Evolutionary conservation across 2,329 filamentous ascomycete species (phyloP), one percentile per base, ranked within the genome.

Genomic region (Aspergillus sp.): DNA sequence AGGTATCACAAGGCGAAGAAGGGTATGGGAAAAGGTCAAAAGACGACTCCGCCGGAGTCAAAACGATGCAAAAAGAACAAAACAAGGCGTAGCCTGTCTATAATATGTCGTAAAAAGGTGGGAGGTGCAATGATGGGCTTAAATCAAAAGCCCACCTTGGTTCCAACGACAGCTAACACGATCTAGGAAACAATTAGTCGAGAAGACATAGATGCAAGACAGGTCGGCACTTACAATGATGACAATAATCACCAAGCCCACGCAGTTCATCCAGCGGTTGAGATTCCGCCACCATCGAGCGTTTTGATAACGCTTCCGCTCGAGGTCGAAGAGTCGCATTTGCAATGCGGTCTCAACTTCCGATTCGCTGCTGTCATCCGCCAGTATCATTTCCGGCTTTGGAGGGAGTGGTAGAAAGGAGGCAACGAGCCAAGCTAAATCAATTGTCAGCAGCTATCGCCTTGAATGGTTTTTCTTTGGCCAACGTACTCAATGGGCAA

Each of bases 361-460:
- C 20, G 66, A 42, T 50, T 64, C 65, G 23, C 64, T 69, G 23
- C 64, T 69, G 64, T 86, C 78, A 36, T 78, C 74, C 69, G 84
- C 81, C 16, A 80, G 74, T 1, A 72, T 62, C 17, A 76, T 72
- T 7, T 67, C 64, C 0, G 85, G 81, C 50, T 80, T 79, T 1
- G 76, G 75, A 9, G 88, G 88, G 5, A 95, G 72, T 1, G 89
- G 88, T 11, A 94, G 76, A 49, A 92, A 79, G 1, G 89, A 83
- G 1, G 87, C 91, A 57, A 91, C 77, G 75, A 93, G 88, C 90
- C 90, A 95, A 50, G 87, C 88, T 87, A 60, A 44, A 40, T 19
- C 17, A 38, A 20, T 19, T 34, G 50, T 52, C 25, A 52, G 40
- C 20, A 11, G 44, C n/a, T 13, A 16, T 45, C n/a, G 13, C 3